These are phyloP conservation scores for Tetrapyrgos nigripes DNA, from an alignment of 1,284 basidiomycete genomes.

Conservation along the genomic window DNA sequence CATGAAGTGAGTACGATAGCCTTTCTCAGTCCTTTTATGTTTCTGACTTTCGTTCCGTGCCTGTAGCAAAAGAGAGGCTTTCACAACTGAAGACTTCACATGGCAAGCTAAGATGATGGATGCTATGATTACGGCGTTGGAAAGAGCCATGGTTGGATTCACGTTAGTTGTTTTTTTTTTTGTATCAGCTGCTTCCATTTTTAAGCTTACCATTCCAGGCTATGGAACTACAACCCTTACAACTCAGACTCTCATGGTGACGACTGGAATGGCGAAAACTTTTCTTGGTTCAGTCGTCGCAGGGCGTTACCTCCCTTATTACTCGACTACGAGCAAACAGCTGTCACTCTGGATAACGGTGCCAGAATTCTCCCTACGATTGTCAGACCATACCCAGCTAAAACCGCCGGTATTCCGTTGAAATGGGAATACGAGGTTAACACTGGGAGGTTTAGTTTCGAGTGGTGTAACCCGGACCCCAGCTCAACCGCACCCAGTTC, in stretches of 20 bases:
- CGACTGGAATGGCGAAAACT: constrained; percentile 96
- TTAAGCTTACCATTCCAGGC: constrained; percentile 47
- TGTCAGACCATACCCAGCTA: constrained; percentile 82
- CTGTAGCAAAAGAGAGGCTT: constrained; percentile 73
- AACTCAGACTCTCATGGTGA: constrained; percentile 86
- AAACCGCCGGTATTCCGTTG: constrained; percentile 76
- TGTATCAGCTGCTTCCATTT: too few species aligned
- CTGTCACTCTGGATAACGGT: constrained; percentile 78
- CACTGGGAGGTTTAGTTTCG: constrained; percentile 64
- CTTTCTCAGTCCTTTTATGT: not conserved
- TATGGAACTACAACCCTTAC: constrained; percentile 95
- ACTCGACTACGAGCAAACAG: constrained; percentile 60
- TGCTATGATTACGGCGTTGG: constrained; percentile 81
- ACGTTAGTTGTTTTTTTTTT: constrained; percentile 61
- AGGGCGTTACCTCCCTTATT: constrained; percentile 59
- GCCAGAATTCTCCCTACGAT: constrained; percentile 80
- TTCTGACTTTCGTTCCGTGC: not conserved
- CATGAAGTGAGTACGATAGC: constrained; percentile 74
- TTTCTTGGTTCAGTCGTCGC: constrained; percentile 86
- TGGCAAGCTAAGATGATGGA: constrained; percentile 92
- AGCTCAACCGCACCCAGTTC: not conserved
- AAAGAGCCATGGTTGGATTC: constrained; percentile 76
- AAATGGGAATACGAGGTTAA: constrained; percentile 76
- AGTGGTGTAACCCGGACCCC: constrained; percentile 60
- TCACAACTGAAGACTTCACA: constrained; percentile 75